phyloP scores from a whole-genome alignment of 2,329 filamentous ascomycete species.

The Penicillium janthinellum region DNA sequence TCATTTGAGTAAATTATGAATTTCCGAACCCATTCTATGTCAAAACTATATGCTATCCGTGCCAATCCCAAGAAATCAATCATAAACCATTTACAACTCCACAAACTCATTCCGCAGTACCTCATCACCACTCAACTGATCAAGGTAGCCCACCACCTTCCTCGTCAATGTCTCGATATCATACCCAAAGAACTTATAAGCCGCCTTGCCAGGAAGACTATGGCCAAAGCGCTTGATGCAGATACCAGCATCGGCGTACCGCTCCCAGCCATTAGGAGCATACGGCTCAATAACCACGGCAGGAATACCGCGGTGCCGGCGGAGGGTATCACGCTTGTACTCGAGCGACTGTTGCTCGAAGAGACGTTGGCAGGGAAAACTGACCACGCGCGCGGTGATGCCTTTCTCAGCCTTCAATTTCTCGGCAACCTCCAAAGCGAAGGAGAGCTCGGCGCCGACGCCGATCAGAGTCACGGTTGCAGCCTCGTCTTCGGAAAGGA shows the following conservation, averaged over 20 bases:
- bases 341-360: conserved; percentile 51
- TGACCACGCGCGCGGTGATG: conserved; percentile 51
- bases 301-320: conserved; percentile 41
- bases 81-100: conserved; percentile 15
- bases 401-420: conserved; percentile 41
- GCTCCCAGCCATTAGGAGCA: conserved; percentile 54
- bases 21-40: not conserved
- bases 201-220: conserved; percentile 23
- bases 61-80: not conserved
- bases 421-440: conserved; percentile 48
- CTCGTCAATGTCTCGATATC: conserved; percentile 17
- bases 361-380: conserved; percentile 54
- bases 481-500: conserved; percentile 39
- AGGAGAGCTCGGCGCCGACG: conserved; percentile 54
- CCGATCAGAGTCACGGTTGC: conserved; percentile 53
- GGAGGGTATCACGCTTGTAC: conserved; percentile 50
- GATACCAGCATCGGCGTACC: conserved; percentile 54
- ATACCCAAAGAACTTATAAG: conserved; percentile 23
- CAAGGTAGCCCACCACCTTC: conserved; percentile 20
- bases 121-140: conserved; percentile 16
- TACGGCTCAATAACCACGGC: conserved; percentile 55
- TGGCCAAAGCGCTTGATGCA: conserved; percentile 51
- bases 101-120: conserved; percentile 21
- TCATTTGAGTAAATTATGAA: not conserved
- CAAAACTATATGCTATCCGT: not conserved